A percentile compares a stretch with the other conserved stretches of the same genome.
Conservation (phyloP, 1,284 basidiomycete species). For the Ceratobasidium sp. region DNA sequence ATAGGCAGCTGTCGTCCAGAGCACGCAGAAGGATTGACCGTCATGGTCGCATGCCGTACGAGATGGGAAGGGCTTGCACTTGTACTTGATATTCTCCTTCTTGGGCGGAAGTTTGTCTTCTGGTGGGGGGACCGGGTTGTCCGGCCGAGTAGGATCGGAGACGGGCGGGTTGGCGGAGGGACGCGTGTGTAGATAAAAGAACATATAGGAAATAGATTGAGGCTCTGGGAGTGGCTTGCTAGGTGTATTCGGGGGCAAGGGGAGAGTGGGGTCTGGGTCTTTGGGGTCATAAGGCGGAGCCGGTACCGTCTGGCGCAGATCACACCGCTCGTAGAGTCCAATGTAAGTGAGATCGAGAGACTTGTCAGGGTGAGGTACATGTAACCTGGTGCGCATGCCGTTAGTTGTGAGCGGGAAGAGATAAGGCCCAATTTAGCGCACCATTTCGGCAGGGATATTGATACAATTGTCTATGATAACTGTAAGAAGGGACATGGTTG, state of each 20-base stretch:
- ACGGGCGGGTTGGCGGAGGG: not conserved
- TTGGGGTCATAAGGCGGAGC: conserved; percentile 7
- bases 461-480: conserved; percentile 1
- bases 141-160: conserved; percentile 3
- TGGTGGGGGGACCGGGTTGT: conserved; percentile 4
- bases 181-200: not conserved
- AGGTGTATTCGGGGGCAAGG: conserved; percentile 3
- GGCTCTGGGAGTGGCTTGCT: not conserved
- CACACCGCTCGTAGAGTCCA: conserved; percentile 15
- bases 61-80: conserved; percentile 35
- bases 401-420: not conserved
- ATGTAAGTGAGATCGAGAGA: conserved; percentile 7
- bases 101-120: not conserved
- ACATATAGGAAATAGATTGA: conserved; percentile 17
- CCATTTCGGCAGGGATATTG: conserved; percentile 15
- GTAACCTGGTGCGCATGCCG: not conserved
- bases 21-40: conserved; percentile 39
- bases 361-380: not conserved
- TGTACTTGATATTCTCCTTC: not conserved
- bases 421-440: not conserved
- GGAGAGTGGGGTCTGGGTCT: conserved; percentile 11
- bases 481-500: not conserved
- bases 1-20: conserved; percentile 41
- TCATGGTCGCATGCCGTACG: conserved; percentile 37
- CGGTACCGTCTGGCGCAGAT: not conserved